Conservation (phyloP, 2,329 filamentous ascomycete species). For the Cercospora brassicicola region DNA sequence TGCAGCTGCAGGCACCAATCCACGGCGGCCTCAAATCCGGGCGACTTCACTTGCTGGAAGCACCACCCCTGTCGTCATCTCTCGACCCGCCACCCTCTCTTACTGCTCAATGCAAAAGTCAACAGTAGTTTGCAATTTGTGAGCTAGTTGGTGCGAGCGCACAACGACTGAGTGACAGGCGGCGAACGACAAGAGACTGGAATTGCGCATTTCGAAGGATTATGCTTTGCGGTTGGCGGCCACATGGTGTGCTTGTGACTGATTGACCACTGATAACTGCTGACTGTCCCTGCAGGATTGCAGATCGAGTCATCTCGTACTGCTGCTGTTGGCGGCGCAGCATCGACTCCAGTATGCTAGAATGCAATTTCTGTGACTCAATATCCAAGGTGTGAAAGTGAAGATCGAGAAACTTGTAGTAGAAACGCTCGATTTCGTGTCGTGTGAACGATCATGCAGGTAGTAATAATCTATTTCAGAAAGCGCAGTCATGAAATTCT, state of each 20-base stretch:
- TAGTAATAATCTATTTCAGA: neutral
- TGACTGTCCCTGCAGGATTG: neutral
- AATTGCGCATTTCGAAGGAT: neutral
- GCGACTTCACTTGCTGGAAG: slow-evolving; percentile 8
- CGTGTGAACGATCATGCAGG: neutral
- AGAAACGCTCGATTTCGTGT: neutral
- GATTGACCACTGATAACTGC: neutral
- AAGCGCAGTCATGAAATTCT: neutral
- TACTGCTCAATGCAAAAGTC: neutral
- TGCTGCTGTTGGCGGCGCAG: neutral
- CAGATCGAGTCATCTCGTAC: slow-evolving; percentile 1
- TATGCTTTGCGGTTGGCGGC: neutral
- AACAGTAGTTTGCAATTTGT: neutral
- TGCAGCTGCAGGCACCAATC: slow-evolving; percentile 3
- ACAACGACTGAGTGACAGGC: neutral
- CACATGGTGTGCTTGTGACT: neutral
- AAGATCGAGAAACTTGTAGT: neutral
- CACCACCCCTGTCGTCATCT: neutral
- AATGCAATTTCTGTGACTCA: neutral
- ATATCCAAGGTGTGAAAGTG: neutral
- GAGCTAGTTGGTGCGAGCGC: neutral
- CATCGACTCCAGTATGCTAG: neutral
- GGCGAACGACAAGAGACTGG: too few species aligned
- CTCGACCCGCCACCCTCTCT: neutral
- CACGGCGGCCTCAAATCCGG: slow-evolving; percentile 9